Conservation (phyloP, 306 rosid genomes). For the Vicia villosa region DNA sequence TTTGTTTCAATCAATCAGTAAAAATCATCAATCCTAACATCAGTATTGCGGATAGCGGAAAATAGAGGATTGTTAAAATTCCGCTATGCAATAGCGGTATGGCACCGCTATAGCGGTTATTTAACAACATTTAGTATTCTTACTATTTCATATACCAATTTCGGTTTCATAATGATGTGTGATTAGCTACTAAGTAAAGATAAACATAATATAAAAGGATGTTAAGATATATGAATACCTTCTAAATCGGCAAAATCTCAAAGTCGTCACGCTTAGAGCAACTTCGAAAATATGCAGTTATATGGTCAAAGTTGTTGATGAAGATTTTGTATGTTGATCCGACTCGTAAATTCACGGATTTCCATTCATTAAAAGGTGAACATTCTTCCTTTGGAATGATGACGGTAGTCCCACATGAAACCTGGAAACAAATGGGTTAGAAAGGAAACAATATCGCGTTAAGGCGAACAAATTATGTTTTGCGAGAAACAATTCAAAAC, state of each 20-base stretch:
- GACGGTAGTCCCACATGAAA: conserved; percentile 33
- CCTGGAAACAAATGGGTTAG: conserved; percentile 33
- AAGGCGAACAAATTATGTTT: conserved; percentile 2
- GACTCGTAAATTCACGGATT: conserved; percentile 1
- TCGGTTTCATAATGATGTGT: background rate
- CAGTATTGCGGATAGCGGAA: too few species aligned
- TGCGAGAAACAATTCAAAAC: background rate
- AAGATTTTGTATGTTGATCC: conserved; percentile 29
- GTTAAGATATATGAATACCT: conserved; percentile 34
- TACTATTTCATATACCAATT: background rate
- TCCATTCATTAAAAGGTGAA: conserved; percentile 9
- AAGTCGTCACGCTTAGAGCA: conserved; percentile 41
- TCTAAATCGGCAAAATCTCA: conserved; percentile 36
- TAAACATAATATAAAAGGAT: conserved; percentile 11
- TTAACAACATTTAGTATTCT: too few species aligned
- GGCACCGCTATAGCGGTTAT: too few species aligned
- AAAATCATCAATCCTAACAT: background rate
- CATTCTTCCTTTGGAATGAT: conserved; percentile 22
- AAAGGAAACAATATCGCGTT: background rate
- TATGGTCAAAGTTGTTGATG: conserved; percentile 21
- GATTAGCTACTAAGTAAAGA: conserved; percentile 1
- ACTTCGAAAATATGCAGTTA: conserved; percentile 38
- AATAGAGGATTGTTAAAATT: too few species aligned
- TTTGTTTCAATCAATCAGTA: background rate
- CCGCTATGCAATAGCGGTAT: too few species aligned